A percentile compares a stretch with the other conserved stretches of the same genome.
These are phyloP conservation scores for Colletotrichum nymphaeae DNA, from an alignment of 2,329 filamentous ascomycete genomes.

Conservation along the genomic window DNA sequence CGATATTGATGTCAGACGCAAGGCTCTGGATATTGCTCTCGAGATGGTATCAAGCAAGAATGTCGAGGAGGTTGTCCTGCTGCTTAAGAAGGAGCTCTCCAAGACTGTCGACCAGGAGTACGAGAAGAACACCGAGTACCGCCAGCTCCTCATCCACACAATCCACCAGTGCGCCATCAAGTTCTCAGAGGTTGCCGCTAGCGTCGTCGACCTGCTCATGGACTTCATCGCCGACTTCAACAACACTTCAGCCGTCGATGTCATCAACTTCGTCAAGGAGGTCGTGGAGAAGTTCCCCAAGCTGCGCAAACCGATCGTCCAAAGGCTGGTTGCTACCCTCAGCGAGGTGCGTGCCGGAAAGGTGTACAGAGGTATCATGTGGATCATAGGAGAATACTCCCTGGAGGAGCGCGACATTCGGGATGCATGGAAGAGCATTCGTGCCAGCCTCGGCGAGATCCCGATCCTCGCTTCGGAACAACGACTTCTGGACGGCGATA, in stretches of 20 bases:
- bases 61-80: slow-evolving; percentile 94
- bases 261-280: slow-evolving; percentile 98
- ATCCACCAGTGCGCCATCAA: slow-evolving; percentile 99
- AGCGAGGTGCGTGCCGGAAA: slow-evolving; percentile 96
- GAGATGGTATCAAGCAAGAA: slow-evolving; percentile 99
- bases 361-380: slow-evolving; percentile 95
- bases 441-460: slow-evolving; percentile 93
- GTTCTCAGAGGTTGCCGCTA: slow-evolving; percentile 97
- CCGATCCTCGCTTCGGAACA: slow-evolving; percentile 97
- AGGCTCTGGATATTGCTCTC: slow-evolving; percentile 88
- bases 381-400: slow-evolving; percentile 98
- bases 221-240: slow-evolving; percentile 99
- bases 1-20: slow-evolving; percentile 94
- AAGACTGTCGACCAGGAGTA: slow-evolving; percentile 99
- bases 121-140: slow-evolving; percentile 97
- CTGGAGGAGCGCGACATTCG: slow-evolving; percentile 93
- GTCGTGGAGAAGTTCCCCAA: slow-evolving; percentile 98
- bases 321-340: slow-evolving; percentile 88
- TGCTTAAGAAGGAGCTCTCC: slow-evolving; percentile 96
- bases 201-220: slow-evolving; percentile 96
- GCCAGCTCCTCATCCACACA: slow-evolving; percentile 93
- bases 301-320: slow-evolving; percentile 86
- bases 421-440: slow-evolving; percentile 96
- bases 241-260: slow-evolving; percentile 94
- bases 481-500: slow-evolving; percentile 86